Evolutionary conservation across 331 rosid species (phyloP), one percentile per base, ranked within the genome.

Genomic region (Malus hybrid): DNA sequence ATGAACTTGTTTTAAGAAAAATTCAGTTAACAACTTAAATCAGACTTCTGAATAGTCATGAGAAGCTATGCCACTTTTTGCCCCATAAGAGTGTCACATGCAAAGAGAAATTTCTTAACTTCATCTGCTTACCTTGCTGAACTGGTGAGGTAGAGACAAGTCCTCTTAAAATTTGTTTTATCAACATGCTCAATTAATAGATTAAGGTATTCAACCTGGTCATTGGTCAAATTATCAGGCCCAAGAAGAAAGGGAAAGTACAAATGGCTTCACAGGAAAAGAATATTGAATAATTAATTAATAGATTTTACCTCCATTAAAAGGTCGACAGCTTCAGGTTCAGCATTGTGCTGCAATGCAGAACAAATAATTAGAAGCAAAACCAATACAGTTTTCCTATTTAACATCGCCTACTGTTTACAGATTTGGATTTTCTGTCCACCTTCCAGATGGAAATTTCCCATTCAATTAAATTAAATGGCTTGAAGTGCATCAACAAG

Each of bases 321-420:
- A 73, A 95, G 98, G 88, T 95, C 99, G 67, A 95, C 98, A 70
- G 98, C 99, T 81, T 95, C 99, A n/a, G 97, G 97, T 74, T 95
- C 99, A 5, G 99, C 98, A 79, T 95, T 95, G 80, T 95, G 99
- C 99, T 95, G 93, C 79, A 88, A 74, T 59, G 54, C 50, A 79
- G 60, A 75, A 77, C 9, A 76, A 81, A 74, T 65, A 7, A 84
- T 85, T 69, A 84, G 74, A 50, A 15, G 48, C 28, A 63, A 62
- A 12, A 59, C 27, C 1, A 67, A 31, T 3, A 19, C 33, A 75
- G 46, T 65, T 71, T 50, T 12, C 39, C 67, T 1, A 39, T 27
- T 27, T 2, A 15, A 20, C 15, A 60, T 27, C 39, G n/a, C 32
- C n/a, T 27, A 71, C 42, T 32, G 14, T 15, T 14, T 46, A 69